Evolutionary conservation across 495 filamentous ascomycete genomes (phyloP).

Genomic region (Massariosphaeria phaeospora): DNA sequence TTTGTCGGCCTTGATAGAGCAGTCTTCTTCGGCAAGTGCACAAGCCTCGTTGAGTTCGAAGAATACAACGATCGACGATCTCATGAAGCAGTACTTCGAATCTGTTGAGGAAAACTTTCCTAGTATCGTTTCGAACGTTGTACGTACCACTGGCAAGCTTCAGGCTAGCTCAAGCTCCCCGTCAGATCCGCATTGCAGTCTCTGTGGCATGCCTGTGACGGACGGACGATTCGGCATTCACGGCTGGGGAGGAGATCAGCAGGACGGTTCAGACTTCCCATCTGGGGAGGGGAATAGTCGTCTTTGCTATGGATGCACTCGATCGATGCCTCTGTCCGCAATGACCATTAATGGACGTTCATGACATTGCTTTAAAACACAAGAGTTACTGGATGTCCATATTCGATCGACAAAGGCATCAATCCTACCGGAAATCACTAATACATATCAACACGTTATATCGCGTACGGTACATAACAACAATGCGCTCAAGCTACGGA

Average conservation of each 20-base stretch:
- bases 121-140: constrained; percentile 89
- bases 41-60: constrained; percentile 31
- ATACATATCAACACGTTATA: too few species aligned
- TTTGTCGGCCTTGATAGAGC: constrained; percentile 43
- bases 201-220: constrained; percentile 34
- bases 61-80: constrained; percentile 79
- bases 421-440: too few species aligned
- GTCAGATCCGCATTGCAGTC: constrained; percentile 17
- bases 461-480: too few species aligned
- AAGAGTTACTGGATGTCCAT: too few species aligned
- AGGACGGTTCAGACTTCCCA: constrained; percentile 5
- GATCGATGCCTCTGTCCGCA: constrained; percentile 39
- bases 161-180: constrained; percentile 20
- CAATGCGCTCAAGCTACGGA: too few species aligned
- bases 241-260: constrained; percentile 37
- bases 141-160: constrained; percentile 78
- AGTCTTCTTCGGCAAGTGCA: not conserved
- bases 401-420: too few species aligned
- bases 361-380: too few species aligned
- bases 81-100: constrained; percentile 83
- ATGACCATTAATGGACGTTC: not conserved
- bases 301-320: constrained; percentile 58
- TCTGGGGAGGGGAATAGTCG: not conserved
- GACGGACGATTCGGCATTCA: constrained; percentile 30
- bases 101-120: constrained; percentile 85